These are phyloP conservation scores for Solanum hybrid DNA, from an alignment of 305 asterid species.

Conservation along the genomic window DNA sequence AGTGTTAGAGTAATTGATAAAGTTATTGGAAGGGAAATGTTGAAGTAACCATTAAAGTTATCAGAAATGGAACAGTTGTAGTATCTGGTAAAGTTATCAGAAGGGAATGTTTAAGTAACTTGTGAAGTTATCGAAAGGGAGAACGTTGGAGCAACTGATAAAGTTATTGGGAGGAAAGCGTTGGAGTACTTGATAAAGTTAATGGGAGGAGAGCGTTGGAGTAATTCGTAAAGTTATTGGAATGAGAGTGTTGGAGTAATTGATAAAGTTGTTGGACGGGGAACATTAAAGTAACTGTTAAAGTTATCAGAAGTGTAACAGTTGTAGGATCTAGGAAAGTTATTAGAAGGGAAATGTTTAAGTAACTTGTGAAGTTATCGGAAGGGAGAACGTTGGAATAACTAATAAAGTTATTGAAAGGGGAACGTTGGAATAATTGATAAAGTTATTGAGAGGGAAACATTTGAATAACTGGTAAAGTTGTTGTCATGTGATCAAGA, in stretches of 20 bases:
- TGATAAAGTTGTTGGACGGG: background rate
- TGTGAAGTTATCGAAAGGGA: background rate
- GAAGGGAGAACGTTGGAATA: background rate
- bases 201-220: background rate
- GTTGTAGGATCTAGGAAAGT: background rate
- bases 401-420: background rate
- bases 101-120: background rate
- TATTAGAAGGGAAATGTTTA: background rate
- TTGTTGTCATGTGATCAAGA: background rate
- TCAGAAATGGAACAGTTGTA: background rate
- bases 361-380: background rate
- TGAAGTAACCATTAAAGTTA: background rate
- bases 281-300: background rate
- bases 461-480: background rate
- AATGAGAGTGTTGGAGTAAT: background rate
- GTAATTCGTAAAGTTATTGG: background rate
- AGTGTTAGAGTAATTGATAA: background rate
- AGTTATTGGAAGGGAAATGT: background rate
- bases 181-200: background rate
- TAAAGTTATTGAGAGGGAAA: background rate
- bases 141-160: background rate
- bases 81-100: background rate
- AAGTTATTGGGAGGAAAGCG: background rate
- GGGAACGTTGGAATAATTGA: background rate
- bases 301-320: background rate